Evolutionary conservation across 2,329 filamentous ascomycete genomes (phyloP), one percentile per base, ranked within the genome.

Genomic region (Penicillium sp.): DNA sequence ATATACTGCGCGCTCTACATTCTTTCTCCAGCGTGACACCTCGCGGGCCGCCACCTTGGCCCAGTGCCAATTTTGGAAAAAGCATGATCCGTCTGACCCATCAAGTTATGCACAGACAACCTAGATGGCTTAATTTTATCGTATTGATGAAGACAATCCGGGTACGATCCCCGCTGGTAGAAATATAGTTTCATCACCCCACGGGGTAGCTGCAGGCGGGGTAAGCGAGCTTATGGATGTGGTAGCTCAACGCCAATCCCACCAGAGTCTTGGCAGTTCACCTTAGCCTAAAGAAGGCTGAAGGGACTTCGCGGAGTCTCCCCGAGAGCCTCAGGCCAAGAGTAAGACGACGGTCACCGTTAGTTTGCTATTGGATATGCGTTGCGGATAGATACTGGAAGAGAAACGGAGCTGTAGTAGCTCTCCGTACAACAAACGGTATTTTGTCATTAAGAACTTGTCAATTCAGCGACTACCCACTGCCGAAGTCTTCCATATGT

Each of bases 291-390:
- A 53, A 54, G 7, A 42, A 42, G 41, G 45, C 47, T 58, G 19
- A 35, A 60, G 45, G 49, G 49, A 35, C 36, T 48, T 43, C 58
- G 58, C 55, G 58, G 58, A 60, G 58, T 60, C 58, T 60, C 58
- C 58, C 58, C 58, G 58, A 38, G 12, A 50, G 35, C 36, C 45
- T 58, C 47, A 21, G 15, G 31, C 45, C 39, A 49, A 57, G 49
- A 54, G 39, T 51, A 35, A 53, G 31, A 57, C 38, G 38, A 45
- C 35, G 17, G 23, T 36, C 19, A 27, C 33, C 53, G 21, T 19
- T 25, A 36, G 25, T 41, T 50, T 31, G 23, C 25, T 41, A 48
- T 21, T 27, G 36, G n/a, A 38, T 21, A 27, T 38, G 7, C 15
- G 6, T 23, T 27, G 21, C 8, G 3, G 47, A 33, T 15, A 33